These are phyloP conservation scores for Fusarium cicatricum DNA, from an alignment of 2,329 filamentous ascomycete species.

Conservation along the genomic window DNA sequence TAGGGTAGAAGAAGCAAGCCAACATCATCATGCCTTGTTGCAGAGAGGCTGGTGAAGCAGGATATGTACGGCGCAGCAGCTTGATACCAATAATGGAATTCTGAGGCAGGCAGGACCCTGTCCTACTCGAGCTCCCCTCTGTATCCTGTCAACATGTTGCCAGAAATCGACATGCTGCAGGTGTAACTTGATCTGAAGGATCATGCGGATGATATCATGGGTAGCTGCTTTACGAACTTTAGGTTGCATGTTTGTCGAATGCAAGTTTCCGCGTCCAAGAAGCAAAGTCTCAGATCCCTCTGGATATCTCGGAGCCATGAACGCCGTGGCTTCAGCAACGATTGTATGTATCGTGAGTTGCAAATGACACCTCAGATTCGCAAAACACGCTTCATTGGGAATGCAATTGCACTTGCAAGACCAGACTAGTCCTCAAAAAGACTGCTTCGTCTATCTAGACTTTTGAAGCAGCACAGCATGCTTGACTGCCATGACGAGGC, in stretches of 20 bases:
- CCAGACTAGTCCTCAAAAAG: slow-evolving; percentile 29
- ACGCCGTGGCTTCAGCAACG: slow-evolving; percentile 16
- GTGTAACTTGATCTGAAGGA: slow-evolving; percentile 36
- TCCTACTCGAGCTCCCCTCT: slow-evolving; percentile 6
- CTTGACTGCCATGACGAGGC: slow-evolving; percentile 19
- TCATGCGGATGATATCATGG: slow-evolving; percentile 36
- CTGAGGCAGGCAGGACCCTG: background rate
- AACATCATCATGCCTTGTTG: slow-evolving; percentile 1
- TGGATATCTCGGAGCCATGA: slow-evolving; percentile 9
- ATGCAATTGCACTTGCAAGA: slow-evolving; percentile 39
- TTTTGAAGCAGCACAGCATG: slow-evolving; percentile 16
- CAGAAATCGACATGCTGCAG: slow-evolving; percentile 11
- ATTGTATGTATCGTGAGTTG: slow-evolving; percentile 7
- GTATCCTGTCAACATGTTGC: slow-evolving; percentile 14
- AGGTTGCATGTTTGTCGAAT: slow-evolving; percentile 32
- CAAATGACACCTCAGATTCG: slow-evolving; percentile 26
- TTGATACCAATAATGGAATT: slow-evolving; percentile 15
- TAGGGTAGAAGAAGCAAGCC: slow-evolving; percentile 3
- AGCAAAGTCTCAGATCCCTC: slow-evolving; percentile 27
- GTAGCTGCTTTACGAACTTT: slow-evolving; percentile 26
- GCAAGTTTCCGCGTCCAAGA: slow-evolving; percentile 27
- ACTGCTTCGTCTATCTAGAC: slow-evolving; percentile 14
- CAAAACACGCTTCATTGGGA: slow-evolving; percentile 37
- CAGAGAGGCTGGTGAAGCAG: background rate
- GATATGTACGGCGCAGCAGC: background rate